phyloP scores from a whole-genome alignment of 2,329 filamentous ascomycete species.

The Fusarium equiseti region DNA sequence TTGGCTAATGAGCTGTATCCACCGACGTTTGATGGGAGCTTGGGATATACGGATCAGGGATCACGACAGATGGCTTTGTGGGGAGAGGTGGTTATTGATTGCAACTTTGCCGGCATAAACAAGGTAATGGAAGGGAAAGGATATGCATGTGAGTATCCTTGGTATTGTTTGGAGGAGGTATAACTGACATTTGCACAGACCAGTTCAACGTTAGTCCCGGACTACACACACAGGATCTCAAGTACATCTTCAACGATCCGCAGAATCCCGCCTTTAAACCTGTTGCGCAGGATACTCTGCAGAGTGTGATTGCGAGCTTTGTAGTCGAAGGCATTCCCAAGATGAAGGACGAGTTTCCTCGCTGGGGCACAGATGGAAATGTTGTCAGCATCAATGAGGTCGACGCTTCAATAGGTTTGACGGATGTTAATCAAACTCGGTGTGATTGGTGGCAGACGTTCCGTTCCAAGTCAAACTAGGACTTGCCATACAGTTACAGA shows the following conservation, averaged over 20 bases:
- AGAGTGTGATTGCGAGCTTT: not conserved
- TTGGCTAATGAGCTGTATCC: not conserved
- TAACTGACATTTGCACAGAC: not conserved
- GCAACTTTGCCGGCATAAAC: not conserved
- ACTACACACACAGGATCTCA: not conserved
- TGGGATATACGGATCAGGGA: not conserved
- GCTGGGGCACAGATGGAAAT: not conserved
- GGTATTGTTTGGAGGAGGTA: fast-evolving
- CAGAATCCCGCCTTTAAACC: not conserved
- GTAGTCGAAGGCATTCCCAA: not conserved
- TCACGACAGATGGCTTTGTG: slow-evolving; percentile 5
- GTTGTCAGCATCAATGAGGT: not conserved
- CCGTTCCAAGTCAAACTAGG: not conserved
- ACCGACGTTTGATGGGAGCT: not conserved
- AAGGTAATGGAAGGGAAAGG: not conserved
- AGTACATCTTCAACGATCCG: not conserved
- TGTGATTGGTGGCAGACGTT: not conserved
- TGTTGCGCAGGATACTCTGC: not conserved
- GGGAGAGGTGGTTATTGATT: not conserved
- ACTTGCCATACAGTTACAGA: too few relatives aligned
- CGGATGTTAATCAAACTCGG: not conserved
- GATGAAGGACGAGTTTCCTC: not conserved
- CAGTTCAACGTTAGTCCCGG: not conserved
- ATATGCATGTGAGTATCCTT: not conserved
- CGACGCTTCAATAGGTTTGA: not conserved